Base-by-base conservation (phyloP, 306 rosid species). In the Abrus pulchellus region DNA sequence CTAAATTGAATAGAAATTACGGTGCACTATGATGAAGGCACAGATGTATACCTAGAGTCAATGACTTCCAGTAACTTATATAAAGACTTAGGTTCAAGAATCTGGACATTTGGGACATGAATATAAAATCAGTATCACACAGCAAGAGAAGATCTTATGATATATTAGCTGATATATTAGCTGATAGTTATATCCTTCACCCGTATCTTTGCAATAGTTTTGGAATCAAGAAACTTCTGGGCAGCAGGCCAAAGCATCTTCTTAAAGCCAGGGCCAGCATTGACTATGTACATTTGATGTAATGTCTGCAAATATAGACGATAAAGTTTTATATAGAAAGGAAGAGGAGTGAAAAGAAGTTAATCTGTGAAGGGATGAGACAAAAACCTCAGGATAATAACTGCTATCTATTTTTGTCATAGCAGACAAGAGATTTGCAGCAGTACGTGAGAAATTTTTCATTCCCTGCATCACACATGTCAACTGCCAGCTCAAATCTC, bases 201-300 rank as follows among this genome's bases (percentile, higher is more conserved):
- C 90, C 90, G 98, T 86, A 96, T 96, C 90, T 96, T 96, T 12
- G 90, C 87, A 27, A 87, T 81, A 11, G 99, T 96, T 86, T 96
- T 89, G 54, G 89, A 59, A 68, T 96, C 99, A 79, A 93, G 92
- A 88, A 93, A 89, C 74, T 88, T 96, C 76, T 90, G 96, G 8
- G 97, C 98, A 78, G 99, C 93, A 68, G 97, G 98, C 99, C 99
- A 96, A 74, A 96, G 94, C 91, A 96, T 86, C 90, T 86, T 95
- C 85, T 86, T 96, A 86, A 96, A 96, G 53, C 94, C 98, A 64
- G 97, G 77, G 78, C 99, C 98, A 86, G 99, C 99, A 87, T 96
- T 93, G 81, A 96, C 92, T 0, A 96, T 82, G 83, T 88, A 96
- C 97, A 93, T 93, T 48, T 92, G 91, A 87, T 96, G 93, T 78